Evolutionary conservation across 768 basidiomycete species (phyloP), one percentile per base, ranked within the genome.

Genomic region (Tricholoma flavovirens): DNA sequence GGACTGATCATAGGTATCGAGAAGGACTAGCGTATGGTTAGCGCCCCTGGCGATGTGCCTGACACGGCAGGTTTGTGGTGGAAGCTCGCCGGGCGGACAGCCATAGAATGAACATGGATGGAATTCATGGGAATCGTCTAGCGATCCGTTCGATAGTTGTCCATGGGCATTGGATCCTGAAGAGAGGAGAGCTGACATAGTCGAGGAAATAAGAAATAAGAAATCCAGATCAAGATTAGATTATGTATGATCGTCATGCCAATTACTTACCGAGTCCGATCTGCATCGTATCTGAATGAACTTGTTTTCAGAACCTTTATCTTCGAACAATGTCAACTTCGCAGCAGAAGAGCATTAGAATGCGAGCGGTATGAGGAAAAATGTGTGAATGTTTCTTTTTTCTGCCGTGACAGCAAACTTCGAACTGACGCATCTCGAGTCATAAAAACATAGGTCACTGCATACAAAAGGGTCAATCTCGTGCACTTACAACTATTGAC

Each of bases 21-120:
- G 66, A 11, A 96, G 76, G 6, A 84, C 66, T 0, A 96, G 67
- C 0, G 93, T 86, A 64, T 96, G 93, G 59, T 90, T 92, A 2
- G 90, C 86, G 1, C 93, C 88, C 48, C 79, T 80, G 1, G 80
- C 81, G 59, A 96, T 66, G 19, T 82, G 69, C 7, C 78, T 12
- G 21, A 93, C 67, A 45, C 62, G 53, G 14, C 56, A 49, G 8
- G 69, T 65, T 21, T 64, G 60, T 15, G 53, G 19, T n/a, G 77
- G 75, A 19, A 77, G 59, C 14, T 56, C 56, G 29, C 64, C 62
- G 11, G 64, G 66, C 10, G 65, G 56, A 58, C 56, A 64, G 29
- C 65, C 68, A 14, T 49, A 57, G 53, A 82, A 81, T 5, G 65
- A 67, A 56, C 78, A 79, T n/a, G 62, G 62, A 10, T 60, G 56